A percentile compares a stretch with the other conserved stretches of the same genome.
These are phyloP conservation scores for Bassia scoparia DNA, from an alignment of 148 eudicot species.

Conservation along the genomic window DNA sequence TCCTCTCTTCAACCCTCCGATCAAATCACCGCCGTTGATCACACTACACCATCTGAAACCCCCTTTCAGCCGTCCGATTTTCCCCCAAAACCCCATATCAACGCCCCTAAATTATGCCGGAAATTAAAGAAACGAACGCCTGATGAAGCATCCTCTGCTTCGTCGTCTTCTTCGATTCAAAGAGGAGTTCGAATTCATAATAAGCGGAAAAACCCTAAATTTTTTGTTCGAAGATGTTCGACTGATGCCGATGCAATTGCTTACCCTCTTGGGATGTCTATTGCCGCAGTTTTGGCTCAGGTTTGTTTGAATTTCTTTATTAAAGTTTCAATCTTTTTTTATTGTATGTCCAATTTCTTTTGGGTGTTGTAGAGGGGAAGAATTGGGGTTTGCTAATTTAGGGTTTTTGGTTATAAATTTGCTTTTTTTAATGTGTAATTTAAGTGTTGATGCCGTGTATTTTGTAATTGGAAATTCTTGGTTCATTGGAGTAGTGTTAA, in stretches of 20 bases:
- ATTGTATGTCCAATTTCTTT: not conserved
- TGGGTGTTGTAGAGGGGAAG: not conserved
- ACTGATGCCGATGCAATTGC: constrained; percentile 63
- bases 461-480: not conserved
- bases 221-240: constrained; percentile 25
- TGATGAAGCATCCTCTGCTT: constrained; percentile 26
- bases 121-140: constrained; percentile 16
- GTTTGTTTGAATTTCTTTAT: constrained; percentile 23
- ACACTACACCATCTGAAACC: not conserved
- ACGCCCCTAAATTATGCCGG: constrained; percentile 20
- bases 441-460: not conserved
- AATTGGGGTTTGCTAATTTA: not conserved
- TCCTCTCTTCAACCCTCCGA: not conserved
- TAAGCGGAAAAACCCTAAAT: constrained; percentile 41
- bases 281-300: constrained; percentile 84
- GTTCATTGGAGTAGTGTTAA: not conserved
- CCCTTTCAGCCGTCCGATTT: not conserved
- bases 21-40: constrained; percentile 6
- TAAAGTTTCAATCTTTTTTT: not conserved
- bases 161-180: constrained; percentile 28
- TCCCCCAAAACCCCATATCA: constrained; percentile 18
- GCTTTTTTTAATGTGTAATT: not conserved
- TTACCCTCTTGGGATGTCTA: constrained; percentile 86
- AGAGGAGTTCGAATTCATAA: constrained; percentile 35
- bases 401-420: not conserved